Percentiles rank a stretch among this genome's conserved stretches.
Evolutionary conservation across 768 basidiomycete species (phyloP).

Genomic region (Tulasnella sp.): DNA sequence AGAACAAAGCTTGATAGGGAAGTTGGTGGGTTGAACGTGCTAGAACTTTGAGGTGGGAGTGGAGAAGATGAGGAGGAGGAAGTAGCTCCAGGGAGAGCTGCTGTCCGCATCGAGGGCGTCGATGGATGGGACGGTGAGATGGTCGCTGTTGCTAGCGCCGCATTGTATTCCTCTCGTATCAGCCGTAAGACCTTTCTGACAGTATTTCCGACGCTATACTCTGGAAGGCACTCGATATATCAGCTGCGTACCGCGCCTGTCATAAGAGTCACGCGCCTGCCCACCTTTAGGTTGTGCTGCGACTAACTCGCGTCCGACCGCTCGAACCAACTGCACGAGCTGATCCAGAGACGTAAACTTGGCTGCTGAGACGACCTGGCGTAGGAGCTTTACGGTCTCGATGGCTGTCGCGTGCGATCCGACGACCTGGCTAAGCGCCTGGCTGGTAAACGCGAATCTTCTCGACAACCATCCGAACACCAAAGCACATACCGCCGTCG

Average conservation of each 20-base stretch:
- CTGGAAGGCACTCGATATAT: constrained; percentile 32
- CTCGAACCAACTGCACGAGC: constrained; percentile 64
- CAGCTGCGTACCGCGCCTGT: neutral
- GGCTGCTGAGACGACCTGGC: constrained; percentile 80
- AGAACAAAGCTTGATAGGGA: constrained; percentile 79
- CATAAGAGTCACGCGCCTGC: constrained; percentile 1
- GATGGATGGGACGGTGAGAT: constrained; percentile 24
- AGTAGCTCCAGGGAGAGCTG: constrained; percentile 19
- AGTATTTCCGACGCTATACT: constrained; percentile 91
- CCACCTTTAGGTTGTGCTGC: constrained; percentile 93
- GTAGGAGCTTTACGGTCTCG: constrained; percentile 78
- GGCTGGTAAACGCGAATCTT: neutral
- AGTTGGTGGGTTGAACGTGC: constrained; percentile 22
- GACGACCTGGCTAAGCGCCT: constrained; percentile 60
- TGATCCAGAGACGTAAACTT: constrained; percentile 81
- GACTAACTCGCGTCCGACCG: constrained; percentile 66
- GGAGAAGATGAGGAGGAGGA: constrained; percentile 19
- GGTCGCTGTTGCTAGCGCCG: constrained; percentile 45
- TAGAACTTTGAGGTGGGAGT: constrained; percentile 14
- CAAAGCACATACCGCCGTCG: constrained; percentile 21
- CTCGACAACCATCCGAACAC: neutral
- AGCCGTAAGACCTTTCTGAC: constrained; percentile 87
- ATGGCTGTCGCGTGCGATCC: constrained; percentile 83
- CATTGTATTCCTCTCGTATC: constrained; percentile 88
- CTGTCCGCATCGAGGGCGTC: neutral